Conservation (phyloP, 116 monocot genomes). For the Phalaenopsis hybrid region DNA sequence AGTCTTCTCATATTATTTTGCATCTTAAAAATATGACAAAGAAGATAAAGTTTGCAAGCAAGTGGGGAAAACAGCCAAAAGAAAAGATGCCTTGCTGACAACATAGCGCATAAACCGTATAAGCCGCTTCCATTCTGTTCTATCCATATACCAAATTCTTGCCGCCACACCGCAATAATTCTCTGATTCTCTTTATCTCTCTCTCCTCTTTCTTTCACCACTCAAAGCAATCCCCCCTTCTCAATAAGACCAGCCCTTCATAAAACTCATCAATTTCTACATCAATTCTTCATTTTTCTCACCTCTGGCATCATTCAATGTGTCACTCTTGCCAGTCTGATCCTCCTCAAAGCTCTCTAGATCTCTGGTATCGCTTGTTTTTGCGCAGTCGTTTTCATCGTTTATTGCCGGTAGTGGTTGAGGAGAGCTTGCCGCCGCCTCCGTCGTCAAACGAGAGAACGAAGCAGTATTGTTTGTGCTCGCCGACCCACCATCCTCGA, state of each 20-base stretch:
- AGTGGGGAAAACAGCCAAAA: not conserved
- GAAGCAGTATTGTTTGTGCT: constrained; percentile 28
- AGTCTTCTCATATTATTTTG: not conserved
- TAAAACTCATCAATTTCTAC: not conserved
- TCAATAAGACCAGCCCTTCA: not conserved
- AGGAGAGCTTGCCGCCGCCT: too few relatives aligned
- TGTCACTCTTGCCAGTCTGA: not conserved
- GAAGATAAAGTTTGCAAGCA: not conserved
- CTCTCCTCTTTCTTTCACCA: not conserved
- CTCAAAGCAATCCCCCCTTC: not conserved
- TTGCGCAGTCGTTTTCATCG: not conserved
- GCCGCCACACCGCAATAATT: not conserved
- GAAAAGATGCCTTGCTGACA: not conserved
- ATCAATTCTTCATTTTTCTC: not conserved
- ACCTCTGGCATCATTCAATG: not conserved
- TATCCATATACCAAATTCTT: not conserved
- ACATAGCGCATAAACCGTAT: not conserved
- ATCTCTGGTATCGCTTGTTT: not conserved
- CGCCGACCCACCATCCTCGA: constrained; percentile 43
- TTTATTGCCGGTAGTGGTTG: not conserved
- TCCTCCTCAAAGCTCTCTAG: not conserved
- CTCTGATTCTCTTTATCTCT: too few relatives aligned
- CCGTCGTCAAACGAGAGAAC: not conserved
- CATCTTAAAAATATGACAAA: not conserved
- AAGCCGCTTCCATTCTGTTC: not conserved